Evolutionary conservation across 164 flowering plant genomes (phyloP), one percentile per base, ranked within the genome.

Genomic region (Magnolia kwangsiensis): DNA sequence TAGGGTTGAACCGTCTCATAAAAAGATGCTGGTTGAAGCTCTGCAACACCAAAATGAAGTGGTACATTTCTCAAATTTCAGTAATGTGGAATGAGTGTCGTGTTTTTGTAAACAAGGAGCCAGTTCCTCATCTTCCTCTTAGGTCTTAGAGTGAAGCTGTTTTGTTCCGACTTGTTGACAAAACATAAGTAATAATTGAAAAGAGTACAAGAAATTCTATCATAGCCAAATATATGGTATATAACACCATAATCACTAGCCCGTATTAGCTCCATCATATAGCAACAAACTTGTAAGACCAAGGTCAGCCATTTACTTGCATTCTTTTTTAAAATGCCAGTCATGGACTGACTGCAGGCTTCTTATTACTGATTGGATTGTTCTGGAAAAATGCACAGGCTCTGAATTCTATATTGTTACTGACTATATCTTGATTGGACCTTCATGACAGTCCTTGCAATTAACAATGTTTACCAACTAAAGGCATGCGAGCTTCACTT

Each of bases 1-100:
- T 73, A 96, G 99, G 96, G 99, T 96, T 80, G 99, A 96, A 81
- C 99, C 99, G 74, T 87, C 97, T 82, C 99, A 96, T 80, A 96
- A 96, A 76, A 89, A 89, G 82, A 91, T 94, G 94, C 89, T 96
- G 75, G 98, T 96, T 79, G 99, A 96, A 84, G 94, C 99, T 55
- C 81, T 96, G 69, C 98, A 90, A 77, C 85, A 87, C 85, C 99
- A 93, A 80, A 96, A 92, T 87, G 99, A 96, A 90, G 99, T 96
- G 96, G 99, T 96, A 85, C 8, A 8, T 27, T 37, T 69, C 27
- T 70, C 29, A 21, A 45, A 76, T 37, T 37, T 37, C 7, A 37
- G 45, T 37, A 37, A 37, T 4, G 45, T 19, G 5, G 63, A 59
- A 59, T 59, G 63, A 59, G 16, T 20, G 24, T n/a, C 10, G 19